Evolutionary conservation across 176 grass and related monocot genomes (phyloP).

Genomic region (Avena atlantica): DNA sequence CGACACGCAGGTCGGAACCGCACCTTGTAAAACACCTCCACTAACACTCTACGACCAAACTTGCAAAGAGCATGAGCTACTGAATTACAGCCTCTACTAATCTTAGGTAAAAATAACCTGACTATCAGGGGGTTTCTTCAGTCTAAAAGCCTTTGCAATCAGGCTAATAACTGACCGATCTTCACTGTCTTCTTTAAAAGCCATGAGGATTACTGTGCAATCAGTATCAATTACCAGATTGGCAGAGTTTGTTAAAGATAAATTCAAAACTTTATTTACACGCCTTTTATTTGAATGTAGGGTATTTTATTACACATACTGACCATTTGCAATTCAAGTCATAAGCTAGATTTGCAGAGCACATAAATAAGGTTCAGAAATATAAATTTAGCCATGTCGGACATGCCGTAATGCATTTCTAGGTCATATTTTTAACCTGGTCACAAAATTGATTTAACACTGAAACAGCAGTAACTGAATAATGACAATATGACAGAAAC

Average conservation of each 20-base stretch:
- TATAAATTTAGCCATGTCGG: background rate
- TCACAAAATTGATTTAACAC: background rate
- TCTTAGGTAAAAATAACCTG: background rate
- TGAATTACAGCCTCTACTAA: background rate
- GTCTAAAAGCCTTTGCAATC: too few species aligned
- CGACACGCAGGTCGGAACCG: background rate
- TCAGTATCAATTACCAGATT: background rate
- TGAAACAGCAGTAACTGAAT: conserved; percentile 27
- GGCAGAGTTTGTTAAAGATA: background rate
- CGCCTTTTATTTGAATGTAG: too few species aligned
- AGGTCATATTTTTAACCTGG: background rate
- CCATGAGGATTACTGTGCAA: too few species aligned
- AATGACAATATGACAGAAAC: background rate
- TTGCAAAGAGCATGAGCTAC: background rate
- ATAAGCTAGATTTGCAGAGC: background rate
- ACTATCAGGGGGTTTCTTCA: too few species aligned
- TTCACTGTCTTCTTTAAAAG: too few species aligned
- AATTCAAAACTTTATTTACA: background rate
- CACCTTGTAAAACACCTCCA: background rate
- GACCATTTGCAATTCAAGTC: conserved; percentile 11
- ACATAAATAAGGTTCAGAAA: background rate
- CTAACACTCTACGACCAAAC: background rate
- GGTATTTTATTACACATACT: background rate
- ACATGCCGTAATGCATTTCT: background rate
- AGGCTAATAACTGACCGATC: too few species aligned